Conservation (phyloP, 805 yeast genomes). For the Candida mattraensis region DNA sequence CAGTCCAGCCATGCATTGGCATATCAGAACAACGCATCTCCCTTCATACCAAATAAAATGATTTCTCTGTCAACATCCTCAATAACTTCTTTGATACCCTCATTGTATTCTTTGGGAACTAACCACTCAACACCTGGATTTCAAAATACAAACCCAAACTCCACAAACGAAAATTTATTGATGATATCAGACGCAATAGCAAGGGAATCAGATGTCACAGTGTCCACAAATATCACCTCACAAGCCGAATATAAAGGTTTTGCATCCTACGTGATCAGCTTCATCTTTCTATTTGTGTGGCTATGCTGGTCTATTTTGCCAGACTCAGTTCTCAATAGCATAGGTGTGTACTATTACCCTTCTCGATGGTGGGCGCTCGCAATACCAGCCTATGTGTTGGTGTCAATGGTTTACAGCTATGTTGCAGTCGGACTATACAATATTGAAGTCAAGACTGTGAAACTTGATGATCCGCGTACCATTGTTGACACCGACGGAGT, state of each 20-base stretch:
- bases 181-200: constrained; percentile 54
- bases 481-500: constrained; percentile 65
- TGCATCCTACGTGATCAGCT: constrained; percentile 70
- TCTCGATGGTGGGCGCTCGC: constrained; percentile 91
- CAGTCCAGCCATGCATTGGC: constrained; percentile 3
- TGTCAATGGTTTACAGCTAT: constrained; percentile 72
- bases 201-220: constrained; percentile 64
- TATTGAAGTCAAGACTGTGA: constrained; percentile 68
- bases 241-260: constrained; percentile 86
- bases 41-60: constrained; percentile 26
- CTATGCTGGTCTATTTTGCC: constrained; percentile 78
- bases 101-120: constrained; percentile 27
- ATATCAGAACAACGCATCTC: constrained; percentile 8
- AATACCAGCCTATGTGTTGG: constrained; percentile 67
- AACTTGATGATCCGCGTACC: constrained; percentile 57
- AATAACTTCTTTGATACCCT: constrained; percentile 32
- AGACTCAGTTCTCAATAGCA: constrained; percentile 45
- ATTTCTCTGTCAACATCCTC: constrained; percentile 35
- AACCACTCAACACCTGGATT: constrained; percentile 26
- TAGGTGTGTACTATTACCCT: constrained; percentile 73
- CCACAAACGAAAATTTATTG: constrained; percentile 14
- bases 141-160: constrained; percentile 14
- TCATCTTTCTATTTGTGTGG: constrained; percentile 55
- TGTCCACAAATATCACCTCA: constrained; percentile 52
- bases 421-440: constrained; percentile 70